Evolutionary conservation across 331 rosid species (phyloP).

Genomic region (Quercus tomentella): DNA sequence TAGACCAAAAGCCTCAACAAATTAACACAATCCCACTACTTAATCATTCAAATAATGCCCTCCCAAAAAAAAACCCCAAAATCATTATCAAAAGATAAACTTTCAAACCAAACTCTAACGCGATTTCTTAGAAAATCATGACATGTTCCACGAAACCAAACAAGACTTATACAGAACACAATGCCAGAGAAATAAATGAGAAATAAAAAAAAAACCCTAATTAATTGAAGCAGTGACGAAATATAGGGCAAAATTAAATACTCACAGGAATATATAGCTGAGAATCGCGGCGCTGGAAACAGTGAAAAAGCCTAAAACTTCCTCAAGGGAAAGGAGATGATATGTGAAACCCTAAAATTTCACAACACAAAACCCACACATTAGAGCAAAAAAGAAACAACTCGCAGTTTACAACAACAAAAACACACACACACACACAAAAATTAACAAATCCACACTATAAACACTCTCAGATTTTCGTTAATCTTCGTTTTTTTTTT

Average conservation of each 20-base stretch:
- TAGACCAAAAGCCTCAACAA: too few species aligned
- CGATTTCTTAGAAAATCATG: too few species aligned
- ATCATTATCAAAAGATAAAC: too few species aligned
- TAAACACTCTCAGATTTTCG: not conserved
- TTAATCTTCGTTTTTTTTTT: not conserved
- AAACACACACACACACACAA: not conserved
- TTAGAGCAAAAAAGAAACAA: slow-evolving; percentile 16
- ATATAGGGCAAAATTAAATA: not conserved
- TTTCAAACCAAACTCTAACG: too few species aligned
- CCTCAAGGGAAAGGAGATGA: slow-evolving; percentile 1
- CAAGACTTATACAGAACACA: too few species aligned
- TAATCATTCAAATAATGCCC: too few species aligned
- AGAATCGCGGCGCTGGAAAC: not conserved
- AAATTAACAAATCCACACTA: slow-evolving; percentile 16
- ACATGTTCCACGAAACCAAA: not conserved
- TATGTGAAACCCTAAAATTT: slow-evolving; percentile 70
- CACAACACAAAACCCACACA: slow-evolving; percentile 33
- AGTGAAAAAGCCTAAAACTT: not conserved
- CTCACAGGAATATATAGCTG: slow-evolving; percentile 29
- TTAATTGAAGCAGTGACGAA: not conserved
- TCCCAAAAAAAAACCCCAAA: too few species aligned
- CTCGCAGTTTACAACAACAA: slow-evolving; percentile 10
- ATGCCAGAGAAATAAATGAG: not conserved
- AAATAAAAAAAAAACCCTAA: not conserved
- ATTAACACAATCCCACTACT: too few species aligned